Evolutionary conservation across 2,329 filamentous ascomycete species (phyloP).

Genomic region (Pyricularia pennisetigena): DNA sequence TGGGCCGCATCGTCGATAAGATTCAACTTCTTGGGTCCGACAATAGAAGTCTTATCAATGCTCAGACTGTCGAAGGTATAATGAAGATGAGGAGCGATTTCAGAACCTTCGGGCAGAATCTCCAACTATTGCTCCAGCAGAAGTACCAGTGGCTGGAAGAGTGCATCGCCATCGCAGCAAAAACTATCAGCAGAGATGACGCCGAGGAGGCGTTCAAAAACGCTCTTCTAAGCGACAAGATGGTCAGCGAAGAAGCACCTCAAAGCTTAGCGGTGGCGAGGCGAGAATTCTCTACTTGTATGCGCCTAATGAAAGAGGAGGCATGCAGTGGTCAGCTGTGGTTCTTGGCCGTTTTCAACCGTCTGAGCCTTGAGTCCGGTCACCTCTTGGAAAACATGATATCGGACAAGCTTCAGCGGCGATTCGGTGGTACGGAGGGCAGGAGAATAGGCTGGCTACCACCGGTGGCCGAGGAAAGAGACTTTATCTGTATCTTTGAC

Average conservation of each 20-base stretch:
- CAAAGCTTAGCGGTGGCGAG: no score
- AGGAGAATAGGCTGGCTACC: not conserved
- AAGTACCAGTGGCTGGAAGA: no score
- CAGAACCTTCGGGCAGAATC: no score
- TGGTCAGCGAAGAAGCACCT: no score
- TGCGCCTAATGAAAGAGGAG: no score
- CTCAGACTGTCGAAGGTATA: not conserved
- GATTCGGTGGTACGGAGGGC: not conserved
- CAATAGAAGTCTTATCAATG: not conserved
- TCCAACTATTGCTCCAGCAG: no score
- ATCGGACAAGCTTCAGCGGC: not conserved
- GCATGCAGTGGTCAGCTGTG: no score
- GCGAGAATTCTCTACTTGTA: no score
- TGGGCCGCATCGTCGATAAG: not conserved
- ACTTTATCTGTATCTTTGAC: not conserved
- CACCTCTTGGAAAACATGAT: not conserved
- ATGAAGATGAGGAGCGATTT: not conserved
- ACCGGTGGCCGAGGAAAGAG: not conserved
- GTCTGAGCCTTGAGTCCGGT: not conserved
- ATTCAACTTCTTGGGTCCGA: not conserved
- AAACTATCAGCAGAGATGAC: no score
- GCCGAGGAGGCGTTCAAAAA: no score
- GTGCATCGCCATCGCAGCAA: no score
- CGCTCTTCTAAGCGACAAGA: no score
- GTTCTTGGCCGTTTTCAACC: not conserved